Evolutionary conservation across 2,329 filamentous ascomycete genomes (phyloP), one percentile per base, ranked within the genome.

Genomic region (Elsinoe batatas): DNA sequence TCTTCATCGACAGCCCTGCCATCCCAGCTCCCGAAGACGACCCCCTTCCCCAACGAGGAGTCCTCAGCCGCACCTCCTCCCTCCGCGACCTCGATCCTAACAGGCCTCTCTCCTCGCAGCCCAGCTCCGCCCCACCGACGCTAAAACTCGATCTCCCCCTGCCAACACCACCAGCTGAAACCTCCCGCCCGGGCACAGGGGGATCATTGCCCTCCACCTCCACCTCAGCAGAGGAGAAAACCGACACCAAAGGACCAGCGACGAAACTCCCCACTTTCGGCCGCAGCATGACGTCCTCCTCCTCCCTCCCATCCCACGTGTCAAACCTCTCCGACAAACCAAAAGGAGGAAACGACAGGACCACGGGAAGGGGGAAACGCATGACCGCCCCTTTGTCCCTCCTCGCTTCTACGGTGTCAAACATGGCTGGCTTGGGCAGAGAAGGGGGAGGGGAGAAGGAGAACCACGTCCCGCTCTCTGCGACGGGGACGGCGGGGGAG

Each of bases 81-180:
- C 61, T 66, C 26, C 58, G 62, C 17, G 64, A 66, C 56, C 46
- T 73, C 7, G 71, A 73, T 59, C 65, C 71, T 65, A 74, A 73
- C 51, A 54, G 37, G 40, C 20, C 37, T 17, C n/a, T 54, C 58
- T 61, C 70, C 56, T 61, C 71, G 37, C 69, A 55, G 64, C 68
- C 47, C 44, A 59, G n/a, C 2, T 55, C 53, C 20, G 37, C 51
- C 5, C 37, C 40, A 30, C n/a, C 53, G 10, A 44, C 38, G 5
- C 22, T 35, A 30, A 46, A 17, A 3, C 47, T 37, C 18, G 40
- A 44, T 1, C 10, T 44, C 7, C 18, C 49, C 8, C 13, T 40
- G 5, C 36, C 49, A 12, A 40, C 49, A 12, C 46, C 46, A 3
- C 30, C 46, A 2, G 46, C 46, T 26, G 46, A 33, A 22, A 13